Evolutionary conservation across 257 asterid species (phyloP).

Genomic region (Craterostigma plantagineum): DNA sequence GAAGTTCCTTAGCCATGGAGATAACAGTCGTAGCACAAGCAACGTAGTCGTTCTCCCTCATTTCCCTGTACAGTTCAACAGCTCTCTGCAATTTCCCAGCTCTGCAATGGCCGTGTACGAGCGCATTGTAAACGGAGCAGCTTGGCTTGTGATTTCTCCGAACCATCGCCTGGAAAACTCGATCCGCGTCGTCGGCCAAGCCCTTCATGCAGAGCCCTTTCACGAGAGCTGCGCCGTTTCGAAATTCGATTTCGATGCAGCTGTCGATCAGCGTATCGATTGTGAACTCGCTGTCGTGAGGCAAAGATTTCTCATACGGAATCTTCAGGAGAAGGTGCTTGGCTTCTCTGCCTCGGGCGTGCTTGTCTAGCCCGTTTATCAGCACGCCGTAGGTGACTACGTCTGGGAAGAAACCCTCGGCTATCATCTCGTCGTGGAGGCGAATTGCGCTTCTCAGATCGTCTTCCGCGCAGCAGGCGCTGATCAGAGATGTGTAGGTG

Average conservation of each 20-base stretch:
- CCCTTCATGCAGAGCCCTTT: constrained; percentile 92
- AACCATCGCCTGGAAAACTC: constrained; percentile 42
- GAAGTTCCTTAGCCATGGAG: constrained; percentile 47
- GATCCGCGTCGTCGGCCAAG: constrained; percentile 62
- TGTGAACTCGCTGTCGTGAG: constrained; percentile 23
- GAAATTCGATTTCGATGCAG: constrained; percentile 35
- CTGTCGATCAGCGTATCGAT: constrained; percentile 55
- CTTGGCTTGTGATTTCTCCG: constrained; percentile 30
- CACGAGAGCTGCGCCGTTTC: constrained; percentile 37
- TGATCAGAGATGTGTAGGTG: constrained; percentile 65
- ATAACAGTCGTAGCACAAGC: constrained; percentile 62
- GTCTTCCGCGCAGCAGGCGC: constrained; percentile 55
- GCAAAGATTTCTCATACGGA: constrained; percentile 42
- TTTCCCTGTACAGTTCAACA: constrained; percentile 36
- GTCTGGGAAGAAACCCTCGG: constrained; percentile 59
- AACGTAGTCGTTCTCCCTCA: constrained; percentile 29
- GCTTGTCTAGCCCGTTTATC: constrained; percentile 54
- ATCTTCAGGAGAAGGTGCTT: constrained; percentile 52
- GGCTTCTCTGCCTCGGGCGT: constrained; percentile 60
- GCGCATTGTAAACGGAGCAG: constrained; percentile 44
- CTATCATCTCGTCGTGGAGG: constrained; percentile 62
- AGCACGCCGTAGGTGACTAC: constrained; percentile 76
- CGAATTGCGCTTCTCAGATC: constrained; percentile 37
- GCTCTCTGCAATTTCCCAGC: constrained; percentile 43
- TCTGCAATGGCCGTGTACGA: constrained; percentile 67